Conservation (phyloP, 768 basidiomycete species). For the Lyophyllum decastes region DNA sequence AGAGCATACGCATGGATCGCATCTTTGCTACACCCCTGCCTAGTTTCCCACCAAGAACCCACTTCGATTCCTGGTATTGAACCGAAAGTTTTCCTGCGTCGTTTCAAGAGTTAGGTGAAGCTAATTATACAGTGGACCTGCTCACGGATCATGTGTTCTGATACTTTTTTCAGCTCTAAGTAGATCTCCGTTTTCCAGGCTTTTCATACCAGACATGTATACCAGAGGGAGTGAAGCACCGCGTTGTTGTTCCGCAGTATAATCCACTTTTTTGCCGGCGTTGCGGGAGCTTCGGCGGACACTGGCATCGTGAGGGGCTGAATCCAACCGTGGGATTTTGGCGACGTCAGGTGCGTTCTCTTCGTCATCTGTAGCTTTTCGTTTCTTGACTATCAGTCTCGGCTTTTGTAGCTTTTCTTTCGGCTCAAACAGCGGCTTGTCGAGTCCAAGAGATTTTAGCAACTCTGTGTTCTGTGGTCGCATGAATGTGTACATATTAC, state of each 20-base stretch:
- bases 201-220: slow-evolving; percentile 37
- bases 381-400: slow-evolving; percentile 37
- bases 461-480: slow-evolving; percentile 40
- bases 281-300: slow-evolving; percentile 71
- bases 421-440: slow-evolving; percentile 49
- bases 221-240: slow-evolving; percentile 37
- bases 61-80: slow-evolving; percentile 76
- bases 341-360: slow-evolving; percentile 18
- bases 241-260: slow-evolving; percentile 44
- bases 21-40: slow-evolving; percentile 71
- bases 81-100: slow-evolving; percentile 72
- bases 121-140: slow-evolving; percentile 5
- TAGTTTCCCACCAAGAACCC: slow-evolving; percentile 81
- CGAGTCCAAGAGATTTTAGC: slow-evolving; percentile 44
- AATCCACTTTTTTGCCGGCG: slow-evolving; percentile 57
- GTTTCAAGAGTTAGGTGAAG: not conserved
- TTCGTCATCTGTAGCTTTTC: slow-evolving; percentile 33
- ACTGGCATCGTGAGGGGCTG: slow-evolving; percentile 22
- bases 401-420: slow-evolving; percentile 38
- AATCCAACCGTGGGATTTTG: slow-evolving; percentile 31
- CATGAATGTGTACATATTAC: not conserved
- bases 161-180: slow-evolving; percentile 36
- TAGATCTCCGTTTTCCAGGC: slow-evolving; percentile 33
- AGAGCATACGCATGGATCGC: slow-evolving; percentile 81
- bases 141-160: slow-evolving; percentile 55